Evolutionary conservation across 2,329 filamentous ascomycete genomes (phyloP).

Genomic region (Truncatella angustata): DNA sequence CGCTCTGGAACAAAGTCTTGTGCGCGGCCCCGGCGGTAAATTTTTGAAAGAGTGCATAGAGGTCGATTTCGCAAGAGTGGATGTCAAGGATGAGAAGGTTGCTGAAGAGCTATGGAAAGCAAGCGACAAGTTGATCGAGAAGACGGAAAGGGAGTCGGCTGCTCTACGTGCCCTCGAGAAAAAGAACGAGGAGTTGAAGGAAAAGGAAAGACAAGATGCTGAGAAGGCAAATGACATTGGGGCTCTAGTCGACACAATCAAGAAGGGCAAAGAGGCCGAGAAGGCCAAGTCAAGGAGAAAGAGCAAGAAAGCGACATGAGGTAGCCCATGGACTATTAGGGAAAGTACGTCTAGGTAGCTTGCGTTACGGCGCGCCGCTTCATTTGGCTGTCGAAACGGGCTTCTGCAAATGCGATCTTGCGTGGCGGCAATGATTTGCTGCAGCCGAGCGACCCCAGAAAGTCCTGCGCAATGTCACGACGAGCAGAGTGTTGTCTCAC

Average conservation of each 20-base stretch:
- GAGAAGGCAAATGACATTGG: constrained; percentile 28
- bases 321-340: too few species aligned
- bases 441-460: too few species aligned
- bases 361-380: too few species aligned
- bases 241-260: constrained; percentile 26
- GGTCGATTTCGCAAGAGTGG: constrained; percentile 67
- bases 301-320: constrained; percentile 27
- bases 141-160: constrained; percentile 77
- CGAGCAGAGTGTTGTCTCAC: too few species aligned
- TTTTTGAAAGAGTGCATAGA: constrained; percentile 87
- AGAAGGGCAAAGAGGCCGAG: constrained; percentile 31
- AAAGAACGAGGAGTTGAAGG: constrained; percentile 35
- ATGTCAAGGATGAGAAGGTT: constrained; percentile 74
- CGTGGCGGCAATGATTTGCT: too few species aligned
- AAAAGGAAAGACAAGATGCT: constrained; percentile 27
- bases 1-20: constrained; percentile 75
- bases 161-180: constrained; percentile 35
- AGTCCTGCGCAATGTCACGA: too few species aligned
- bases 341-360: too few species aligned
- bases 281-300: constrained; percentile 30
- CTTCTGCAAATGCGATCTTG: too few species aligned
- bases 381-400: too few species aligned
- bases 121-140: constrained; percentile 80
- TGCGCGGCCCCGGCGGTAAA: constrained; percentile 63
- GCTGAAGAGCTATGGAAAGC: constrained; percentile 89